phyloP scores from a whole-genome alignment of 106 monocot species.

The Hemerocallis citrina region DNA sequence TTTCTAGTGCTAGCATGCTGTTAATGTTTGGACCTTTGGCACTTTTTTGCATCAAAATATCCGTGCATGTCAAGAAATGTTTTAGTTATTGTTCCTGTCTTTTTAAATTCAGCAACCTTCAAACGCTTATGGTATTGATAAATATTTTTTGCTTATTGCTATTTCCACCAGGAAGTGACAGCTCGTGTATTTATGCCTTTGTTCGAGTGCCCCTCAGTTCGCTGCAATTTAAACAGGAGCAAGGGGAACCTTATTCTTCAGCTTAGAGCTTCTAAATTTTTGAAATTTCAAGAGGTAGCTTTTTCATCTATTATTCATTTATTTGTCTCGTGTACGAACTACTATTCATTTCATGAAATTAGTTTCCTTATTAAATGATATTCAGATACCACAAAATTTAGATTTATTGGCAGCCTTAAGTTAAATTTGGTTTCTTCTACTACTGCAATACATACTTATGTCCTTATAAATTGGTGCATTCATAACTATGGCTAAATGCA shows the following conservation, averaged over 20 bases:
- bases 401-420: background rate
- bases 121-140: background rate
- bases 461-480: background rate
- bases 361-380: too few species aligned
- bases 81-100: background rate
- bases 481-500: background rate
- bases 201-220: conserved; percentile 78
- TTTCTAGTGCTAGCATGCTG: too few species aligned
- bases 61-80: background rate
- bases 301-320: conserved; percentile 4
- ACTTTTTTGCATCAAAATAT: background rate
- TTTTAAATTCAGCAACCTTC: background rate
- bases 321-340: background rate
- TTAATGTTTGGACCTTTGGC: background rate
- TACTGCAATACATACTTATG: background rate
- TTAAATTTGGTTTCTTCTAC: background rate
- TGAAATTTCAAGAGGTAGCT: conserved; percentile 95
- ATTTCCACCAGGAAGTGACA: conserved; percentile 77
- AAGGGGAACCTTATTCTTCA: conserved; percentile 98
- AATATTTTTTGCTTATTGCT: background rate
- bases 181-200: conserved; percentile 95
- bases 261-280: conserved; percentile 93
- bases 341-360: too few species aligned
- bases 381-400: background rate
- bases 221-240: conserved; percentile 71